Percentiles rank a stretch among this genome's conserved stretches.
These are phyloP conservation scores for Hansenula sp. DNA, from an alignment of 1,139 yeast species.

Conservation along the genomic window DNA sequence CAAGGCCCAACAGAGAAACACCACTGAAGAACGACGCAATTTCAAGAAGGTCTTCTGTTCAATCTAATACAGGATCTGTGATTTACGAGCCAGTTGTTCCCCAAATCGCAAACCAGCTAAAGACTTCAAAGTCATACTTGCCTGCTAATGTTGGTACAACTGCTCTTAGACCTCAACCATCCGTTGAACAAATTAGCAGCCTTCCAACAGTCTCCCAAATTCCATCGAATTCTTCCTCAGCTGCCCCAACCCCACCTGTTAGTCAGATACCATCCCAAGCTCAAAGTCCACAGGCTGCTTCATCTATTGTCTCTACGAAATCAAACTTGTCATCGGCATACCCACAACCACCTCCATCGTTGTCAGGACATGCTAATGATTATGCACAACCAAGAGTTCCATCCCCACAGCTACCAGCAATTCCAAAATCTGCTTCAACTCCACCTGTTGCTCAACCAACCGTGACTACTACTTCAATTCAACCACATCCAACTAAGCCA, in stretches of 20 bases:
- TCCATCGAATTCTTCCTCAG: neutral
- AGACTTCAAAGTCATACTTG: neutral
- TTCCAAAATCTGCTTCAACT: neutral
- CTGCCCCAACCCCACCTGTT: neutral
- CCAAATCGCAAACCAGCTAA: neutral
- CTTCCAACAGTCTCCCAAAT: neutral
- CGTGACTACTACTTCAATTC: neutral
- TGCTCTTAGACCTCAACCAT: neutral
- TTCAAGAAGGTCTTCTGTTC: slow-evolving; percentile 20
- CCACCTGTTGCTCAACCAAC: neutral
- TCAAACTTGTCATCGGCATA: neutral
- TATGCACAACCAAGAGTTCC: too few relatives aligned
- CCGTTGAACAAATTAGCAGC: neutral
- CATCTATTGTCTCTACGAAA: neutral
- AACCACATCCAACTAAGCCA: neutral
- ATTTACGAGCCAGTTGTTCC: slow-evolving; percentile 6
- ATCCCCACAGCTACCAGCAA: neutral
- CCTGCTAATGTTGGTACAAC: neutral
- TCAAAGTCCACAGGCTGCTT: neutral
- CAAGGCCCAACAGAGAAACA: slow-evolving; percentile 2
- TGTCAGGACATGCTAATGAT: neutral
- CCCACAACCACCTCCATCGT: neutral
- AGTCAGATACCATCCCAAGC: neutral
- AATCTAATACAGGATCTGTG: slow-evolving; percentile 10
- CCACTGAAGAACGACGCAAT: slow-evolving; percentile 2